These are phyloP conservation scores for Rhodotorula babjevae DNA, from an alignment of 768 basidiomycete genomes.

Conservation along the genomic window DNA sequence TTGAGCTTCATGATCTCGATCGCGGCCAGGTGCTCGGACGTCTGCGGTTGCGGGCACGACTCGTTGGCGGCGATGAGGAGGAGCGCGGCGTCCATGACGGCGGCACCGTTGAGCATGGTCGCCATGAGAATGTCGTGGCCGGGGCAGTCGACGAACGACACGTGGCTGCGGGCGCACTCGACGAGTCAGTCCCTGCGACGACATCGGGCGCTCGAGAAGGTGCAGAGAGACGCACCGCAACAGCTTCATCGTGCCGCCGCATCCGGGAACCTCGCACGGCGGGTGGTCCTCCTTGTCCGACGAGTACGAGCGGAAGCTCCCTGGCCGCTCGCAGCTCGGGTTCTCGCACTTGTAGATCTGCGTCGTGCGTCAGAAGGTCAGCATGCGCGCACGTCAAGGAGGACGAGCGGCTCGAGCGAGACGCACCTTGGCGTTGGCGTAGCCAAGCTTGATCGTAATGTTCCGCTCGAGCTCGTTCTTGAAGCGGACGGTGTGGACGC, in stretches of 20 bases:
- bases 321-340: constrained; percentile 82
- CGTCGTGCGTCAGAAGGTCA: background rate
- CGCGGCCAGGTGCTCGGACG: constrained; percentile 94
- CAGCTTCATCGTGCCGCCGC: constrained; percentile 82
- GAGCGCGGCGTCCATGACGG: constrained; percentile 98
- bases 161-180: constrained; percentile 55
- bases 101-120: constrained; percentile 99
- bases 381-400: background rate
- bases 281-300: constrained; percentile 92
- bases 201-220: background rate
- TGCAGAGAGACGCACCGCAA: constrained; percentile 55
- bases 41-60: constrained; percentile 97
- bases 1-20: constrained; percentile 99
- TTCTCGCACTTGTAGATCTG: constrained; percentile 97
- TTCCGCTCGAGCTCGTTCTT: constrained; percentile 99
- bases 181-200: background rate
- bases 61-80: constrained; percentile 96
- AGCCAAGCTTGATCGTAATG: constrained; percentile 98
- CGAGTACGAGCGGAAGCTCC: constrained; percentile 87
- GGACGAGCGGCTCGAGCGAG: background rate
- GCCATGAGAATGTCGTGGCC: constrained; percentile 99
- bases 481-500: constrained; percentile 95
- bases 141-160: constrained; percentile 86
- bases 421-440: constrained; percentile 83
- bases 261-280: constrained; percentile 87